Evolutionary conservation across 2,329 filamentous ascomycete species (phyloP).

Genomic region (Coniochaeta sp.): DNA sequence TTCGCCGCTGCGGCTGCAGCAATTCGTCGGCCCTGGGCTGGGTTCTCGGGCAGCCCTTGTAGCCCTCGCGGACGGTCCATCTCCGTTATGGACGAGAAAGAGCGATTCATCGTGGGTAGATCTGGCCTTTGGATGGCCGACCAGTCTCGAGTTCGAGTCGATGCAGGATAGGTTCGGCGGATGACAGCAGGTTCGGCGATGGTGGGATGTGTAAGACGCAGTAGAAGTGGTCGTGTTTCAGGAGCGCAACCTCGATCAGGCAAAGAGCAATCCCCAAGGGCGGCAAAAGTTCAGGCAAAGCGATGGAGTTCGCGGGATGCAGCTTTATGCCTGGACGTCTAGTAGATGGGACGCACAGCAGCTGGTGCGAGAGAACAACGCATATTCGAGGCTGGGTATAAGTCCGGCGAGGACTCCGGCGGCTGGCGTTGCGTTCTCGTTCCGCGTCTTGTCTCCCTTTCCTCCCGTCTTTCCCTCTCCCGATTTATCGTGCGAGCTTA

Average conservation of each 20-base stretch:
- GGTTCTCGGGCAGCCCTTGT: constrained; percentile 27
- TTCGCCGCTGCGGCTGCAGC: constrained; percentile 18
- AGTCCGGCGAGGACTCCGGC: background rate
- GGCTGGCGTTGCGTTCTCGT: background rate
- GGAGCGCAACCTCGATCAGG: background rate
- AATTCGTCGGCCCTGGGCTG: constrained; percentile 25
- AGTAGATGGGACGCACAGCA: background rate
- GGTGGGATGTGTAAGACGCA: background rate
- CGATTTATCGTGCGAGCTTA: background rate
- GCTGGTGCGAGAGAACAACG: background rate
- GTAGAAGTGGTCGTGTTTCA: constrained; percentile 1
- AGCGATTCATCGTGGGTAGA: background rate
- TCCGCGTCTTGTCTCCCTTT: background rate
- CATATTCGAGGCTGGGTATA: background rate
- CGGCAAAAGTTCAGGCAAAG: background rate
- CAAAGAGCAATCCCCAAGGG: background rate
- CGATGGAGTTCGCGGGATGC: background rate
- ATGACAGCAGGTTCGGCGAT: background rate
- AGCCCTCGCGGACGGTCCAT: constrained; percentile 22
- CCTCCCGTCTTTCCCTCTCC: background rate
- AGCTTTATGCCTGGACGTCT: background rate
- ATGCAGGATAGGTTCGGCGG: background rate
- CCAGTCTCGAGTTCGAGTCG: background rate
- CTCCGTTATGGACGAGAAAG: constrained; percentile 7
- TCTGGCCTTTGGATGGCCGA: background rate